A percentile compares a stretch with the other conserved stretches of the same genome.
Evolutionary conservation across 2,329 filamentous ascomycete genomes (phyloP).

Genomic region (Pseudogymnoascus pannorum): DNA sequence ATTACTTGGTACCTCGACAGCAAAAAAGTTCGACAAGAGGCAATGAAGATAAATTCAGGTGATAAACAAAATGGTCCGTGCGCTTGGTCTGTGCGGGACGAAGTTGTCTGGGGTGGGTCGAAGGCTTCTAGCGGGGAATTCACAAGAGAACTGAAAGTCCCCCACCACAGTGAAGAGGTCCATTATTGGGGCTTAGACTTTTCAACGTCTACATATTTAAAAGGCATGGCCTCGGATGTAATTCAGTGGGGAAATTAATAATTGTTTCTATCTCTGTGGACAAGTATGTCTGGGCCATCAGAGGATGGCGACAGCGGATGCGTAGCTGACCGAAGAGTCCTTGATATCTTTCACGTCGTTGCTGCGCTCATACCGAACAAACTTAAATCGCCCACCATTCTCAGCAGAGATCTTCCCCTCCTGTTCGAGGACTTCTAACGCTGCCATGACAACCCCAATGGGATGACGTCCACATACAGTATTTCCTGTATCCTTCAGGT

Average conservation of each 20-base stretch:
- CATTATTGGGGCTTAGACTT: background rate
- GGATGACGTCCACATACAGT: conserved; percentile 94
- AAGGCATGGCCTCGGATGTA: background rate
- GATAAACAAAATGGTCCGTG: conserved; percentile 10
- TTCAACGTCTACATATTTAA: background rate
- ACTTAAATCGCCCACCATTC: conserved; percentile 45
- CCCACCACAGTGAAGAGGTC: background rate
- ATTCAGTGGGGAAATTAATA: background rate
- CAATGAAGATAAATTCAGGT: conserved; percentile 10
- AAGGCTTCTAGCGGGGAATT: conserved; percentile 3
- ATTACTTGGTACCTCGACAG: conserved; percentile 7
- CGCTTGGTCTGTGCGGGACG: conserved; percentile 1
- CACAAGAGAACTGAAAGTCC: background rate
- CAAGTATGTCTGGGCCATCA: conserved; percentile 29
- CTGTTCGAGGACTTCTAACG: conserved; percentile 56
- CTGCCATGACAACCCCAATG: conserved; percentile 88
- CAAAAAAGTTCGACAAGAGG: conserved; percentile 12
- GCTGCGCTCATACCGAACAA: conserved; percentile 84
- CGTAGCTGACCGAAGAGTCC: conserved; percentile 92
- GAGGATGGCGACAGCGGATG: conserved; percentile 78
- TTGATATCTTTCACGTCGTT: conserved; percentile 57
- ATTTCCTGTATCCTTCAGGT: conserved; percentile 67
- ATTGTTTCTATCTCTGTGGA: background rate
- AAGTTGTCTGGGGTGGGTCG: background rate
- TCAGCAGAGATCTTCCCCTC: conserved; percentile 32